Conservation (phyloP, 305 asterid species). For the Solanum chacoense region DNA sequence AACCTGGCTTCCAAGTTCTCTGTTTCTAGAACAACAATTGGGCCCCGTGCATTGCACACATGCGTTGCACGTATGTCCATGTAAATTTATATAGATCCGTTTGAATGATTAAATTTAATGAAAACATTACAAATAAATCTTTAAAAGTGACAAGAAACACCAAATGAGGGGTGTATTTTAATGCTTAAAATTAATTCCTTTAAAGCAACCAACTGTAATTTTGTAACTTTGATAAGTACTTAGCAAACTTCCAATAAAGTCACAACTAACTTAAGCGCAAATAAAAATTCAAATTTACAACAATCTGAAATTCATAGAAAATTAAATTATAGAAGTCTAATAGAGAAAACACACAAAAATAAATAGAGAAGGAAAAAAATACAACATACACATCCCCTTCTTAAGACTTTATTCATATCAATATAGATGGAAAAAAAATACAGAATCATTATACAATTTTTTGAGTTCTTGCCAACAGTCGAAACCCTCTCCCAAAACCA, state of each 20-base stretch:
- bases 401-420: background rate
- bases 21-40: background rate
- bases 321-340: background rate
- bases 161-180: background rate
- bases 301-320: background rate
- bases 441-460: background rate
- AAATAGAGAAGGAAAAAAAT: background rate
- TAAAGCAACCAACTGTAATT: background rate
- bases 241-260: background rate
- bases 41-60: background rate
- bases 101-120: background rate
- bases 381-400: background rate
- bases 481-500: background rate
- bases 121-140: background rate
- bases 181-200: background rate
- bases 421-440: background rate
- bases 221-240: background rate
- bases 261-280: background rate
- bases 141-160: background rate
- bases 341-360: background rate
- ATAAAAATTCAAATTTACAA: background rate
- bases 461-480: background rate
- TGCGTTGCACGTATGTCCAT: background rate
- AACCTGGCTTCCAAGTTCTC: background rate
- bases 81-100: background rate